Percentiles rank a stretch among this genome's conserved stretches.
Conservation (phyloP, 1,284 basidiomycete genomes). For the Anthracocystis setariae region DNA sequence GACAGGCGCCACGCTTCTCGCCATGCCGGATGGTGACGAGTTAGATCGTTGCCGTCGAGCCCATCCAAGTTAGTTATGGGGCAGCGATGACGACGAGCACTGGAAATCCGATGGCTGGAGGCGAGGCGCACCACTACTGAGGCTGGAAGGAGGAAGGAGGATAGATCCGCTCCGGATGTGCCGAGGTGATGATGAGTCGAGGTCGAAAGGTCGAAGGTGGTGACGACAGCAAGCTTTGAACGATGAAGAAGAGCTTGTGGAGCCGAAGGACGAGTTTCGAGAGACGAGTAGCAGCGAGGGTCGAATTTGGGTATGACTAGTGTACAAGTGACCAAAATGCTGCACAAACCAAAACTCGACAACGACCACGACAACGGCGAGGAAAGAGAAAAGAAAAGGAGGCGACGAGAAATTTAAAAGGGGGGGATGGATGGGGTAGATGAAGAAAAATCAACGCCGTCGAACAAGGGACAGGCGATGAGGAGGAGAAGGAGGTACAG, state of each 20-base stretch:
- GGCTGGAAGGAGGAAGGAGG: conserved; percentile 29
- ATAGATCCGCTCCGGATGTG: conserved; percentile 22
- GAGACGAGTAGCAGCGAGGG: conserved; percentile 12
- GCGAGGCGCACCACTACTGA: background rate
- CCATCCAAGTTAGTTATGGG: conserved; percentile 41
- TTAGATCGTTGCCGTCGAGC: conserved; percentile 39
- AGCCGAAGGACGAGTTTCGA: background rate
- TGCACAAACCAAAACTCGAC: conserved; percentile 8
- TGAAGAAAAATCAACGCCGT: conserved; percentile 4
- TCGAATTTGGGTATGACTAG: conserved; percentile 15
- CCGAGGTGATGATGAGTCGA: conserved; percentile 1
- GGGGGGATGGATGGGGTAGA: conserved; percentile 7
- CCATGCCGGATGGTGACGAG: conserved; percentile 51
- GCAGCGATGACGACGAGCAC: conserved; percentile 26
- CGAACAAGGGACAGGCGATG: conserved; percentile 7
- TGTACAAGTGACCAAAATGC: conserved; percentile 35
- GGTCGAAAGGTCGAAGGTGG: background rate
- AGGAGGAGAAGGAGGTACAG: conserved; percentile 7
- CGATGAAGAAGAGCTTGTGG: conserved; percentile 7
- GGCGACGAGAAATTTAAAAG: conserved; percentile 11
- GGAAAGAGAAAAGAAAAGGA: conserved; percentile 4
- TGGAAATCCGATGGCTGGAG: background rate
- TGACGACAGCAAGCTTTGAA: conserved; percentile 10
- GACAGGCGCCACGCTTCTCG: conserved; percentile 47
- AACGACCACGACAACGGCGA: conserved; percentile 12